These are phyloP conservation scores for Pterocarpus santalinus DNA, from an alignment of 306 rosid species.

Conservation along the genomic window DNA sequence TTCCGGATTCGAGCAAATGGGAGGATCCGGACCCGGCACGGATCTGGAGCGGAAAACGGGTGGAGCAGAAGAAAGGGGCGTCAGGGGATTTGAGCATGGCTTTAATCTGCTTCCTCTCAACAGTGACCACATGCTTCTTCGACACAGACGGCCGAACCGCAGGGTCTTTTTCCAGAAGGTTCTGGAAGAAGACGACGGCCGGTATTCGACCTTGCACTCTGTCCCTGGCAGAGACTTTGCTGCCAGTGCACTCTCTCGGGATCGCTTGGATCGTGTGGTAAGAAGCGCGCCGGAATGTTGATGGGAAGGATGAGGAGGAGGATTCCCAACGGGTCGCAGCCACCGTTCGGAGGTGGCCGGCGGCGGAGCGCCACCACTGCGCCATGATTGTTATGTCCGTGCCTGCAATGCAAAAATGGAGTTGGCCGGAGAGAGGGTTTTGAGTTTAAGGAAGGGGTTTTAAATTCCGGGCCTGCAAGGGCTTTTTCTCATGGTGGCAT, in stretches of 20 bases:
- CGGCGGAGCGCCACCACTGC: constrained; percentile 79
- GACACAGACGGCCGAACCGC: constrained; percentile 44
- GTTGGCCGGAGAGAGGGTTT: constrained; percentile 32
- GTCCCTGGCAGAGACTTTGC: constrained; percentile 66
- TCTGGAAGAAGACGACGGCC: constrained; percentile 78
- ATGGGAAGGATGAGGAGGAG: not conserved
- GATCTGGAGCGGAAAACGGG: constrained; percentile 86
- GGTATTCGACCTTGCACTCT: constrained; percentile 90
- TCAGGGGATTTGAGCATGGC: constrained; percentile 67
- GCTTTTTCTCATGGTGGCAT: not conserved
- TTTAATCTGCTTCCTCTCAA: constrained; percentile 87
- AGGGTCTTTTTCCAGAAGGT: constrained; percentile 53
- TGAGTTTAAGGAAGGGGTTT: constrained; percentile 39
- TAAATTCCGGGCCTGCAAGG: constrained; percentile 33
- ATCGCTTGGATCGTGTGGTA: constrained; percentile 94
- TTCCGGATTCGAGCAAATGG: constrained; percentile 77
- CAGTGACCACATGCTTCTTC: constrained; percentile 74
- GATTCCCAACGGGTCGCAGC: not conserved
- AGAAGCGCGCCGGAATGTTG: constrained; percentile 27
- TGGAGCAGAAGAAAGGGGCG: constrained; percentile 78
- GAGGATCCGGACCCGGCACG: constrained; percentile 97
- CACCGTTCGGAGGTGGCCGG: constrained; percentile 53
- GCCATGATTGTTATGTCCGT: constrained; percentile 57
- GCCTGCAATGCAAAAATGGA: not conserved
- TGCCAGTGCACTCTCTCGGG: constrained; percentile 78